phyloP scores from a whole-genome alignment of 1,284 basidiomycete genomes.

The Wolfiporia cocos region DNA sequence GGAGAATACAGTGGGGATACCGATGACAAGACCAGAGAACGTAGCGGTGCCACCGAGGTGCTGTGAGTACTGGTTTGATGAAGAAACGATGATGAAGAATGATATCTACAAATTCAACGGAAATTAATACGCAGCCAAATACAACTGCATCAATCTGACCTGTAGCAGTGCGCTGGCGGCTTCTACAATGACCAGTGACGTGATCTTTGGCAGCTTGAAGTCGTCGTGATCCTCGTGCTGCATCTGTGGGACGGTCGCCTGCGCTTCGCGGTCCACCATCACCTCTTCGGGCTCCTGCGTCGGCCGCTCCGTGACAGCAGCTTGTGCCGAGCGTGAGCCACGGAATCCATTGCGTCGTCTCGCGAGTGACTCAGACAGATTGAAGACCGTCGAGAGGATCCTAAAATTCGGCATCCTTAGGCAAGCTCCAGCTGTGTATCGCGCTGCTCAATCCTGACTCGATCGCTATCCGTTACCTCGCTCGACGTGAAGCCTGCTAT shows the following conservation, averaged over 20 bases:
- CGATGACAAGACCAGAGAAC: constrained; percentile 65
- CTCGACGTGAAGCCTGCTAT: background rate
- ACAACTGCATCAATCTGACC: constrained; percentile 28
- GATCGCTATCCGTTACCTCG: no score
- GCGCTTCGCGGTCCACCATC: constrained; percentile 6
- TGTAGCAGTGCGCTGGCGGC: constrained; percentile 40
- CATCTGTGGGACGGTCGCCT: no score
- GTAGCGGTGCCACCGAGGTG: constrained; percentile 58
- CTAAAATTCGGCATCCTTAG: constrained; percentile 11
- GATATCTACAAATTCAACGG: constrained; percentile 36
- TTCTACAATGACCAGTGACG: constrained; percentile 38
- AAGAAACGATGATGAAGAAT: constrained; percentile 66
- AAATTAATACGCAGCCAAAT: background rate
- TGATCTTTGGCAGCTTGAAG: constrained; percentile 37
- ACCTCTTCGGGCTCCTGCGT: no score
- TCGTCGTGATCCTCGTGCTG: no score
- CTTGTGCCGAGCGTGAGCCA: no score
- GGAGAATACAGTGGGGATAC: constrained; percentile 58
- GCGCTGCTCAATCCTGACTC: no score
- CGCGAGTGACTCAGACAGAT: constrained; percentile 6
- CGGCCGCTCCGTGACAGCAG: no score
- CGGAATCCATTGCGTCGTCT: constrained; percentile 2
- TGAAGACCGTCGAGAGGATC: constrained; percentile 11
- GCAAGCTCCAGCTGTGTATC: no score
- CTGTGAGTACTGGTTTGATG: constrained; percentile 55